Percentiles rank a stretch among this genome's conserved stretches.
phyloP scores from a whole-genome alignment of 306 rosid species.

The Ziziphus jujuba region DNA sequence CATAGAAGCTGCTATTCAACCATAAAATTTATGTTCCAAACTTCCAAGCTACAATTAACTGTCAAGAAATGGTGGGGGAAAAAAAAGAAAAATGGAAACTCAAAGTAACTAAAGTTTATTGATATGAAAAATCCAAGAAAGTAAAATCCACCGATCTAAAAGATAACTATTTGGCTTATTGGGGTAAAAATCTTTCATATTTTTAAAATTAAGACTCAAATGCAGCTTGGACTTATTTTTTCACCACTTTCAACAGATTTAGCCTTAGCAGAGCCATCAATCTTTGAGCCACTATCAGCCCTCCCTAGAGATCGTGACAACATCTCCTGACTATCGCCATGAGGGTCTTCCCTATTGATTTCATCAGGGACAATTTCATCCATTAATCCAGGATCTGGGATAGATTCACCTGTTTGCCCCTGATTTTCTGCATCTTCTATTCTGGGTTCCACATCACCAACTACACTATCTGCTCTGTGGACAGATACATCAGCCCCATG shows the following conservation, averaged over 20 bases:
- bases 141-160: too few relatives aligned
- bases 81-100: too few relatives aligned
- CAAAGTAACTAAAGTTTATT: too few relatives aligned
- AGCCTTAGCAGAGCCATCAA: slow-evolving; percentile 89
- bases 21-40: too few relatives aligned
- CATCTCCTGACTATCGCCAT: slow-evolving; percentile 98
- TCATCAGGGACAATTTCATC: slow-evolving; percentile 91
- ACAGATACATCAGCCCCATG: slow-evolving; percentile 91
- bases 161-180: too few relatives aligned
- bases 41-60: too few relatives aligned
- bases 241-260: slow-evolving; percentile 97
- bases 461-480: slow-evolving; percentile 92
- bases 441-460: slow-evolving; percentile 92
- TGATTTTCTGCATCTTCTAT: slow-evolving; percentile 90
- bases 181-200: too few relatives aligned
- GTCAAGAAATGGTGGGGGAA: too few relatives aligned
- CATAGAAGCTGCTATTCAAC: too few relatives aligned
- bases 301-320: slow-evolving; percentile 84
- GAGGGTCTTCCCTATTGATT: slow-evolving; percentile 78
- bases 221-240: slow-evolving; percentile 77
- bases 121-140: too few relatives aligned
- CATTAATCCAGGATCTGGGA: slow-evolving; percentile 88
- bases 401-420: slow-evolving; percentile 97
- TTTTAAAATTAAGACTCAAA: too few relatives aligned
- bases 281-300: slow-evolving; percentile 93